Percentiles rank a stretch among this genome's conserved stretches.
Conservation (phyloP, 1,139 yeast species). For the Geotrichum candidum region DNA sequence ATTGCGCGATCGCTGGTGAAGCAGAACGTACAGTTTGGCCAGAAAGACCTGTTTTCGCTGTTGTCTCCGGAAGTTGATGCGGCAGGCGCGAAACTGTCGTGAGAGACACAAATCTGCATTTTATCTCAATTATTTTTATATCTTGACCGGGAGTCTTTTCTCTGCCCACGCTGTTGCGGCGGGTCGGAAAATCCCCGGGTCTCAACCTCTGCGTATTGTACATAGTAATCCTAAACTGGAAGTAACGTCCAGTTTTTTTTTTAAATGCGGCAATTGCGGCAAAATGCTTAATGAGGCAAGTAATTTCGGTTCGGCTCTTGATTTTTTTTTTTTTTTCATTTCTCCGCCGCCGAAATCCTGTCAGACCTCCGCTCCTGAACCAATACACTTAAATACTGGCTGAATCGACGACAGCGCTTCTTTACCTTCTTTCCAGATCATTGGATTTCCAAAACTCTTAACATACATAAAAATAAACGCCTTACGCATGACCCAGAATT, state of each 20-base stretch:
- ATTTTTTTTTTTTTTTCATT: background rate
- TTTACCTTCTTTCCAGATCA: background rate
- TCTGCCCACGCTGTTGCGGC: background rate
- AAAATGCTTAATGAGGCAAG: background rate
- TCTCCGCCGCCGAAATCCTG: background rate
- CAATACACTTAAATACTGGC: background rate
- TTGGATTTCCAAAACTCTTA: background rate
- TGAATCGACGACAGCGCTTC: background rate
- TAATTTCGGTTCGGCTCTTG: background rate
- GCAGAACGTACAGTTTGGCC: background rate
- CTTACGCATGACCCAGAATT: slow-evolving; percentile 6
- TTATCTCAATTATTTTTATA: background rate
- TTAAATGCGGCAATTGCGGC: background rate
- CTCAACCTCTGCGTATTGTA: background rate
- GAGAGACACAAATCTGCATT: background rate
- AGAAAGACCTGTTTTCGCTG: background rate
- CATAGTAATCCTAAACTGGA: background rate
- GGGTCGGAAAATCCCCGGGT: background rate
- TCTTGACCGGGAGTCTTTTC: background rate
- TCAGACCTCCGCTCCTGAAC: background rate
- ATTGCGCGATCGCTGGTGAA: slow-evolving; percentile 10
- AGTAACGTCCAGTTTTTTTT: background rate
- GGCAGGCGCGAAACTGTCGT: background rate
- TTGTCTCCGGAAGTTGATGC: background rate
- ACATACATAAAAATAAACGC: background rate